Percentiles rank a stretch among this genome's conserved stretches.
These are phyloP conservation scores for Calonectria crousiana DNA, from an alignment of 2,329 filamentous ascomycete genomes.

Conservation along the genomic window DNA sequence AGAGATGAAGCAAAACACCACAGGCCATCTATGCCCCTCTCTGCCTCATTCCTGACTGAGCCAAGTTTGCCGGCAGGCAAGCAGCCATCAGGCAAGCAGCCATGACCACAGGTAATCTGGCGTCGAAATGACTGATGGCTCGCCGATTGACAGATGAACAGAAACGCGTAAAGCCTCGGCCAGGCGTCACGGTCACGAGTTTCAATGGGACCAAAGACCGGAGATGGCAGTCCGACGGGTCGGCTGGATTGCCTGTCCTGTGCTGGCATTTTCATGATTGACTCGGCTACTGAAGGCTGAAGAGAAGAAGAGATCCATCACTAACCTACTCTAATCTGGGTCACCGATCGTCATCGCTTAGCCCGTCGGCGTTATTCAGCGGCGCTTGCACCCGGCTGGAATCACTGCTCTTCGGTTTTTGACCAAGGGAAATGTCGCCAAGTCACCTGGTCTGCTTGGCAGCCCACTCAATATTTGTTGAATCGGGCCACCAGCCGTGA, in stretches of 20 bases:
- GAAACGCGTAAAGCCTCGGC: conserved; percentile 13
- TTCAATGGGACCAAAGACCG: conserved; percentile 12
- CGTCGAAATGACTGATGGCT: conserved; percentile 18
- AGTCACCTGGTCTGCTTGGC: neutral
- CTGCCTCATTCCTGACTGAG: neutral
- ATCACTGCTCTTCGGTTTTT: no score
- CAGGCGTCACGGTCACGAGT: neutral
- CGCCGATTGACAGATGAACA: conserved; percentile 12
- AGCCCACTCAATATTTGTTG: conserved; percentile 9
- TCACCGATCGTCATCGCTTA: conserved; percentile 11
- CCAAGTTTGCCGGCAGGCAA: neutral
- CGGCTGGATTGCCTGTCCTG: neutral
- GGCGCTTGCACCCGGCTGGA: no score
- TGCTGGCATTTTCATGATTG: conserved; percentile 14
- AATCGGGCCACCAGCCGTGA: conserved; percentile 37
- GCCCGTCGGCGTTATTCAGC: neutral
- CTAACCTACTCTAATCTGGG: neutral
- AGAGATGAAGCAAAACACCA: no score
- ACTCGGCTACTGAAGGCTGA: conserved; percentile 18
- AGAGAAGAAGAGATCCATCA: conserved; percentile 6
- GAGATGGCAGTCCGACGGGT: no score
- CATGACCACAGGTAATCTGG: conserved; percentile 18
- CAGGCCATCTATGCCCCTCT: no score
- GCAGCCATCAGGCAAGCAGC: conserved; percentile 1
- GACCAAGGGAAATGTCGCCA: neutral